Evolutionary conservation across 768 basidiomycete genomes (phyloP).

Genomic region (Collybia nuda): DNA sequence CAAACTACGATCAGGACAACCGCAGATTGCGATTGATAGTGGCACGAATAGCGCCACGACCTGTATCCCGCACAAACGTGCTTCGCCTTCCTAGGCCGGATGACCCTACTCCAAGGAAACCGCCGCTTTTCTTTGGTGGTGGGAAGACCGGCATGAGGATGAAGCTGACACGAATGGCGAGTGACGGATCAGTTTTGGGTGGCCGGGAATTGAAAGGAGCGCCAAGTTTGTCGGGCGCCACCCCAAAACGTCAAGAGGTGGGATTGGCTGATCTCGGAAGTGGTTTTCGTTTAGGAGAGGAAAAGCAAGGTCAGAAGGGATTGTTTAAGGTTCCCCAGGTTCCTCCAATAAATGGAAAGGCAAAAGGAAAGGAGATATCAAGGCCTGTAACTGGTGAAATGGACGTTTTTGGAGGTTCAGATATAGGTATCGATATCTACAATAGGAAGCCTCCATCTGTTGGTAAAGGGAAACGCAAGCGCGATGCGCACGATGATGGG

Average conservation of each 20-base stretch:
- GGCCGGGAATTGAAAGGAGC: slow-evolving; percentile 14
- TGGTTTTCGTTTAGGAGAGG: slow-evolving; percentile 30
- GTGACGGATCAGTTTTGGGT: slow-evolving; percentile 14
- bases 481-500: slow-evolving; percentile 17
- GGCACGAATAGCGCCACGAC: slow-evolving; percentile 51
- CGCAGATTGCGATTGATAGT: slow-evolving; percentile 46
- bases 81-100: slow-evolving; percentile 62
- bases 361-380: slow-evolving; percentile 31
- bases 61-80: slow-evolving; percentile 26
- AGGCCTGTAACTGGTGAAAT: slow-evolving; percentile 32
- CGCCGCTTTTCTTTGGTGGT: slow-evolving; percentile 41
- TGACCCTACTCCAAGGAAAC: slow-evolving; percentile 75
- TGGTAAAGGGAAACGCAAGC: slow-evolving; percentile 29
- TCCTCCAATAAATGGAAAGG: slow-evolving; percentile 28
- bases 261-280: slow-evolving; percentile 32
- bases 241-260: slow-evolving; percentile 32
- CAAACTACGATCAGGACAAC: slow-evolving; percentile 14
- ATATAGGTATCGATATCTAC: slow-evolving; percentile 12
- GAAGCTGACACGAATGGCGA: slow-evolving; percentile 30
- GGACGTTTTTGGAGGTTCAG: slow-evolving; percentile 35
- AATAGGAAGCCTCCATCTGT: slow-evolving; percentile 10
- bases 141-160: slow-evolving; percentile 10
- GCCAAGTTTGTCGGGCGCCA: slow-evolving; percentile 5
- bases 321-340: slow-evolving; percentile 53
- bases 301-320: slow-evolving; percentile 14